Base-by-base conservation (phyloP, 495 filamentous ascomycete species). In the Lasiosphaeria hispida region DNA sequence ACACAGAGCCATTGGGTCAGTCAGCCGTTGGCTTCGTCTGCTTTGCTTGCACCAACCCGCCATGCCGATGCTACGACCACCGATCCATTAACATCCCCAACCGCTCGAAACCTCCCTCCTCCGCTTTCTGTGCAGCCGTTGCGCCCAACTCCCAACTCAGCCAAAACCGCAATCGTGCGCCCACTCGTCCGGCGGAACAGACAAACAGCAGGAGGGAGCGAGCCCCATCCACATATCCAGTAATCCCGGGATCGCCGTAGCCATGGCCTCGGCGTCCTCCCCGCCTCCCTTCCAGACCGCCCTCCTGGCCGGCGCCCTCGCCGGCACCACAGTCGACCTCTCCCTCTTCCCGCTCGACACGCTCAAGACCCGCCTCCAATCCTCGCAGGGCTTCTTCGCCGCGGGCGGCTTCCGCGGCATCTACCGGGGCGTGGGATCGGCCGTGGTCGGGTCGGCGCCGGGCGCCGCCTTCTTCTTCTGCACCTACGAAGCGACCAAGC, bases 391-490 rank as follows among this genome's bases (percentile, higher is more conserved):
- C 68, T 95, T 93, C 77, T 77, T 85, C 68, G 78, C 87, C 15
- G 83, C 87, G 7, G 89, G 87, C 66, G 87, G 88, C 62, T 90
- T 90, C 79, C 73, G 74, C 42, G 87, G 87, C 57, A 83, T 90
- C 63, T 89, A 89, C 78, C 77, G 80, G 41, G 87, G 88, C 65
- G 77, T 91, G 11, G 87, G 87, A 34, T 81, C 77, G 39, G 86
- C 86, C 4, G 69, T 91, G 34, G 84, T 97, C 63, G 94, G 94
- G n/a, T 96, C 91, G 37, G 95, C 95, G 0, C 94, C 94, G 6
- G 92, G 91, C n/a, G 94, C 94, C 6, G 93, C 94, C 41, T 90
- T 96, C 61, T 98, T 98, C 83, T 98, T 98, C 83, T 89, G 91
- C 69, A 95, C 92, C 55, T 98, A 98, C 76, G 94, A 98, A 69